Conservation (phyloP, 306 rosid species). For the Trichosanthes cucumerina region DNA sequence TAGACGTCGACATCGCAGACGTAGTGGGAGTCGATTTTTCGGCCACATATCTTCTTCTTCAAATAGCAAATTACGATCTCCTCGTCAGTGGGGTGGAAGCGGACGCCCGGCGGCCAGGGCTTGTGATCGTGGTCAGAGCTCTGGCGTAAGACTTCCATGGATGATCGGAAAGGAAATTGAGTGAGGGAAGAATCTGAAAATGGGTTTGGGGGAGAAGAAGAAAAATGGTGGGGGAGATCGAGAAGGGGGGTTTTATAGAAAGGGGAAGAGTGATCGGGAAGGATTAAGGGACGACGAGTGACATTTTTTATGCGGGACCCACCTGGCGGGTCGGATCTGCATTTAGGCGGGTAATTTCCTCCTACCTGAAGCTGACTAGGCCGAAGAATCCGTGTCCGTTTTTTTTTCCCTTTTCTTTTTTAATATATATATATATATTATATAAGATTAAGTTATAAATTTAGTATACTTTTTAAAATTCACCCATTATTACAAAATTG, state of each 20-base stretch:
- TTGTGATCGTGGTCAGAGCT: slow-evolving; percentile 27
- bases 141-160: slow-evolving; percentile 28
- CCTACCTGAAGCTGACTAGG: too few species aligned
- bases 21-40: slow-evolving; percentile 41
- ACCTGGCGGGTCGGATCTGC: too few species aligned
- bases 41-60: slow-evolving; percentile 64
- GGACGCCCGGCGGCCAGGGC: slow-evolving; percentile 73
- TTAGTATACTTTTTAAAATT: too few species aligned
- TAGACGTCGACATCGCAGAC: slow-evolving; percentile 68
- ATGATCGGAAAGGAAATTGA: background rate
- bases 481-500: too few species aligned
- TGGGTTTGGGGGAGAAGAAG: background rate
- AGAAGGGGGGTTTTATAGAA: too few species aligned
- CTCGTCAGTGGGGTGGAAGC: slow-evolving; percentile 88
- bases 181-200: background rate
- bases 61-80: slow-evolving; percentile 63
- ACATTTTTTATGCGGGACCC: background rate
- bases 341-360: background rate
- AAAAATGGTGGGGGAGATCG: too few species aligned
- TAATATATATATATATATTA: too few species aligned
- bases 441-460: too few species aligned
- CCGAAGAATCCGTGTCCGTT: too few species aligned
- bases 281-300: background rate
- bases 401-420: too few species aligned
- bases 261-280: background rate